Evolutionary conservation across 768 basidiomycete species (phyloP), one percentile per base, ranked within the genome.

Genomic region (Asterophora parasitica): DNA sequence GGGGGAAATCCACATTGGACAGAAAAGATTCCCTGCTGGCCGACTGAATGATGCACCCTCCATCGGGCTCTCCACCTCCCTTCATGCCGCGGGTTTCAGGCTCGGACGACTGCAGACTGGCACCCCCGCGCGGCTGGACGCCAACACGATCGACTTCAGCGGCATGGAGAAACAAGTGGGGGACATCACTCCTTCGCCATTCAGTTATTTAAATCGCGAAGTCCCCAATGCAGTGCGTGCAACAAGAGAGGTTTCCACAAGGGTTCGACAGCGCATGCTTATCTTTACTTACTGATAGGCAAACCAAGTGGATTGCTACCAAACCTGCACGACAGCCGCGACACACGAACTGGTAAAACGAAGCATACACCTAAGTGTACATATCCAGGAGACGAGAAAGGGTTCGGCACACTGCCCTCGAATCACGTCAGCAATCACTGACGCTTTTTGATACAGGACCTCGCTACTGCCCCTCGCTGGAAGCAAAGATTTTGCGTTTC

Each of bases 381-480:
- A 94, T 61, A 87, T 95, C 7, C 86, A 89, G 58, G 92, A 94
- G 63, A 86, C 90, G 0, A 87, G 83, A 65, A 92, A 88, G 68
- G 92, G 90, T 82, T 7, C 3, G 39, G 42, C 30, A n/a, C 11
- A 33, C 30, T 30, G 23, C 23, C 6, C 6, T 6, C 23, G 3
- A 23, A 23, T 23, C 23, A 23, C 3, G 3, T 6, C 23, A 23
- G 23, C 3, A 23, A 23, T 23, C 23, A 23, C 23, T 23, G 4
- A 31, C 30, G 8, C 30, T 31, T 12, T 31, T 31, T 31, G 12
- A 31, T 9, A 8, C 46, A 91, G 90, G 92, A 1, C 92, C 92
- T 4, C 78, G 92, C 15, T 95, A 95, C 63, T 95, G 92, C 53
- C 92, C 92, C 5, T 92, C 89, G 0, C 73, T 95, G 0, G 92